Evolutionary conservation across 345 rosid genomes (phyloP).

Genomic region (Pseudoturritis turrita): DNA sequence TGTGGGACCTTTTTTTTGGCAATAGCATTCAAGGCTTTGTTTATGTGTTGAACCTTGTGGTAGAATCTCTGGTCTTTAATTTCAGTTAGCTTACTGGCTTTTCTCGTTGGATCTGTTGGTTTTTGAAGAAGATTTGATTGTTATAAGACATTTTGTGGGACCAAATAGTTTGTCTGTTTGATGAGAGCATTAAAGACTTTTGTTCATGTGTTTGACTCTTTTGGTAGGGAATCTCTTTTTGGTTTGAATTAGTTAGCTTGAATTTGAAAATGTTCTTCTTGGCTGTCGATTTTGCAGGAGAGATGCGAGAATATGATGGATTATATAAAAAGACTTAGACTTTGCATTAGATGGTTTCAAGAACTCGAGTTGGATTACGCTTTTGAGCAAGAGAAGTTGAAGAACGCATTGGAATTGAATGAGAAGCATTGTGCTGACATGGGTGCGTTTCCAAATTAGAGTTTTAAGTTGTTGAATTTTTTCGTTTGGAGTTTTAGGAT

Average conservation of each 20-base stretch:
- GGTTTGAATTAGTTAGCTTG: neutral
- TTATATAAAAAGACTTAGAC: constrained; percentile 84
- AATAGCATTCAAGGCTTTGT: constrained; percentile 14
- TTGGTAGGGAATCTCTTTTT: neutral
- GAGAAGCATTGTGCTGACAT: constrained; percentile 76
- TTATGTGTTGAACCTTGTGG: constrained; percentile 10
- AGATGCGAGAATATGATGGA: constrained; percentile 94
- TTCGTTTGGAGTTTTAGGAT: neutral
- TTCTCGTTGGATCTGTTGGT: constrained; percentile 10
- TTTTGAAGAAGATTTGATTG: constrained; percentile 8
- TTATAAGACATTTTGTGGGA: constrained; percentile 12
- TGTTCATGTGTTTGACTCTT: constrained; percentile 1
- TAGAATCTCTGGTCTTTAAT: constrained; percentile 18
- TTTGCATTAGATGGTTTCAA: constrained; percentile 96
- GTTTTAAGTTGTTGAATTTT: constrained; percentile 7
- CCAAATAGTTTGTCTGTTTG: constrained; percentile 18
- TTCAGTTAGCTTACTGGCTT: constrained; percentile 15
- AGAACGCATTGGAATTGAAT: constrained; percentile 53
- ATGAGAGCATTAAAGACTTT: constrained; percentile 17
- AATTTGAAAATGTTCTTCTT: constrained; percentile 20
- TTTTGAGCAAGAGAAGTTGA: constrained; percentile 77
- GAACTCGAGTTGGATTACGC: constrained; percentile 82
- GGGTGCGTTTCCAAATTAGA: constrained; percentile 41
- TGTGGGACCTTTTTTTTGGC: constrained; percentile 17
- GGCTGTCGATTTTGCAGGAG: constrained; percentile 54